Evolutionary conservation across 2,329 filamentous ascomycete genomes (phyloP).

Genomic region (Fusarium sp.): DNA sequence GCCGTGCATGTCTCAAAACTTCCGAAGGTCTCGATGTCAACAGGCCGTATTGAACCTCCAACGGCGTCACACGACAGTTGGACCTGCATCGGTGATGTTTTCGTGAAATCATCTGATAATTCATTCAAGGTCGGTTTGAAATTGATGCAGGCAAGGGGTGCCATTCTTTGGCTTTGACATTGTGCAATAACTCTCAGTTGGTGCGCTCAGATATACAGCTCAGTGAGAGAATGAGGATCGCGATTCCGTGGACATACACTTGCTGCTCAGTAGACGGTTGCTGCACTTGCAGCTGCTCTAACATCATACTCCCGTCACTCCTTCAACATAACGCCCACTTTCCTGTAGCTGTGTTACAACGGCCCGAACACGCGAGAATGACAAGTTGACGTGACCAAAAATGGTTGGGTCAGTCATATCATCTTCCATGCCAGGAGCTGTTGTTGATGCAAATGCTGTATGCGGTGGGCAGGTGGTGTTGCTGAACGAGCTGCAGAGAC

Average conservation of each 20-base stretch:
- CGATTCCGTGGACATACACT: background rate
- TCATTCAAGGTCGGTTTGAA: conserved; percentile 11
- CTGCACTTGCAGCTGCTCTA: background rate
- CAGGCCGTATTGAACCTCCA: conserved; percentile 12
- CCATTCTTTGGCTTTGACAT: background rate
- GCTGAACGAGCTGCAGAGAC: conserved; percentile 16
- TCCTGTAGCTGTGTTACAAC: background rate
- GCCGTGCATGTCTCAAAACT: conserved; percentile 21
- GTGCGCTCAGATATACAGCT: background rate
- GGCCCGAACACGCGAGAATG: background rate
- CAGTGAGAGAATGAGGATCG: background rate
- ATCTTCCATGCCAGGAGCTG: background rate
- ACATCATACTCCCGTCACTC: background rate
- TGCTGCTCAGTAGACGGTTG: background rate
- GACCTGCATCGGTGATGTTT: conserved; percentile 27
- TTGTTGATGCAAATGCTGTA: background rate
- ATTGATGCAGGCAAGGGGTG: background rate
- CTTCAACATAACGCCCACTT: background rate
- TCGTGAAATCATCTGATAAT: conserved; percentile 26
- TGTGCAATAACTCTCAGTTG: background rate
- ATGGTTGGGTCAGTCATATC: background rate
- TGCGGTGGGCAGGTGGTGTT: background rate
- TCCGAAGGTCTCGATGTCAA: conserved; percentile 20
- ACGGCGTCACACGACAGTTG: conserved; percentile 28
- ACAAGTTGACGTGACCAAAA: background rate